Evolutionary conservation across 2,329 filamentous ascomycete species (phyloP).

Genomic region (Botrytis porri): DNA sequence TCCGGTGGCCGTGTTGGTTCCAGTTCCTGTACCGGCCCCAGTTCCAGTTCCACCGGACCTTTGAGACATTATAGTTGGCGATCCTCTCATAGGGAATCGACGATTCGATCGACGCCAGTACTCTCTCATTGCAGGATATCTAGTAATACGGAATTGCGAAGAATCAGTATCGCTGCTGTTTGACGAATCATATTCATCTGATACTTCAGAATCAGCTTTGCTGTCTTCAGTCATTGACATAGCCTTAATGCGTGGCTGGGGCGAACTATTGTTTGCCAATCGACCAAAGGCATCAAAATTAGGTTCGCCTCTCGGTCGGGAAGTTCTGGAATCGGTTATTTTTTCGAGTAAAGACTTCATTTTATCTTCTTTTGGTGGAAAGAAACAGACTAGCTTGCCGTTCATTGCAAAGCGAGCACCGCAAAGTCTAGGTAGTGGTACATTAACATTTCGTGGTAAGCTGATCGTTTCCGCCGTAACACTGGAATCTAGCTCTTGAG

Average conservation of each 20-base stretch:
- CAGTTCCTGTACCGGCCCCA: conserved; percentile 47
- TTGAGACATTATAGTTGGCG: conserved; percentile 38
- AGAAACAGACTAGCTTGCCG: conserved; percentile 64
- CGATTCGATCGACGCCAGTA: conserved; percentile 33
- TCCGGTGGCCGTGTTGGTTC: conserved; percentile 52
- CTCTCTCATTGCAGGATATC: conserved; percentile 32
- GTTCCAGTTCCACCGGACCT: conserved; percentile 30
- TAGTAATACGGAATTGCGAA: conserved; percentile 34
- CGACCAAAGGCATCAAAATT: conserved; percentile 64
- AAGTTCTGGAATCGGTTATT: conserved; percentile 47
- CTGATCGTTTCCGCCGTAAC: conserved; percentile 51
- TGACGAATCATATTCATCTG: conserved; percentile 36
- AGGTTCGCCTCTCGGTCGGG: conserved; percentile 47
- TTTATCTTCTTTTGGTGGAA: conserved; percentile 62
- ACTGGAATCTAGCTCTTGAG: conserved; percentile 57
- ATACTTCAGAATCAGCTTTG: conserved; percentile 41
- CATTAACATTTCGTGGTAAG: conserved; percentile 49
- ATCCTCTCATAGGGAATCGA: conserved; percentile 30
- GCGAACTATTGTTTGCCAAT: conserved; percentile 49
- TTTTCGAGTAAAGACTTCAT: conserved; percentile 49
- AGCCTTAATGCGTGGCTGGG: conserved; percentile 43
- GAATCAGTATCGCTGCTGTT: conserved; percentile 39
- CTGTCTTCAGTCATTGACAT: conserved; percentile 37
- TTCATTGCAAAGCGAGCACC: conserved; percentile 61
- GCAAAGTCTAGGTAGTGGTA: conserved; percentile 56